Conservation (phyloP, 2,329 filamentous ascomycete species). For the Cadophora gregata region DNA sequence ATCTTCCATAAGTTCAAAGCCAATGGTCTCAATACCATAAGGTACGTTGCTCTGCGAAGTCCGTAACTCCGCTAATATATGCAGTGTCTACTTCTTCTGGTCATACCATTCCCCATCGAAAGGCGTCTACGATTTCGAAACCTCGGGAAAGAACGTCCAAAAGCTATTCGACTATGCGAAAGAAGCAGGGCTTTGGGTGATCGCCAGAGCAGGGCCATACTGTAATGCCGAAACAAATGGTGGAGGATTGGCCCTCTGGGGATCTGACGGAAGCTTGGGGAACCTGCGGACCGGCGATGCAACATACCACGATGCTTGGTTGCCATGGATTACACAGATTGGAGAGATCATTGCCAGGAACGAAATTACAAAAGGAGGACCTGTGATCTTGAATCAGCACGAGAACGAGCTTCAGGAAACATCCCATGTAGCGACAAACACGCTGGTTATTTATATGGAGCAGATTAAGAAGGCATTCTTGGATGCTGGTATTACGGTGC, state of each 20-base stretch:
- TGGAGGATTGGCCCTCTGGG: slow-evolving; percentile 54
- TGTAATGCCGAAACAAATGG: slow-evolving; percentile 58
- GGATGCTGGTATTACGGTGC: slow-evolving; percentile 55
- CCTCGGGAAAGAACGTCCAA: slow-evolving; percentile 56
- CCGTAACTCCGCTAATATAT: slow-evolving; percentile 19
- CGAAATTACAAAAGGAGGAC: slow-evolving; percentile 56
- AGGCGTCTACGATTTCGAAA: slow-evolving; percentile 56
- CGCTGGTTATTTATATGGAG: slow-evolving; percentile 58
- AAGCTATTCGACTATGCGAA: slow-evolving; percentile 57
- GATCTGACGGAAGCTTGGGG: slow-evolving; percentile 53
- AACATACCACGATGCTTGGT: slow-evolving; percentile 53
- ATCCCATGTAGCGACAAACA: slow-evolving; percentile 50
- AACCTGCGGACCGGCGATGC: slow-evolving; percentile 50
- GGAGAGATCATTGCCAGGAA: slow-evolving; percentile 56
- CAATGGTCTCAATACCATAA: slow-evolving; percentile 58
- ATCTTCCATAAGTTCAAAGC: slow-evolving; percentile 61
- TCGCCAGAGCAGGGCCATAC: slow-evolving; percentile 57
- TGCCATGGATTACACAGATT: slow-evolving; percentile 53
- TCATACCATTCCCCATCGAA: slow-evolving; percentile 54
- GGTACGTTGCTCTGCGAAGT: slow-evolving; percentile 38
- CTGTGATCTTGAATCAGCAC: slow-evolving; percentile 57
- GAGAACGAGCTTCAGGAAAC: slow-evolving; percentile 60
- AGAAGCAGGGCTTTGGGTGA: slow-evolving; percentile 57
- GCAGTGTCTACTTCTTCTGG: slow-evolving; percentile 56
- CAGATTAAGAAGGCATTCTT: slow-evolving; percentile 54